phyloP scores from a whole-genome alignment of 1,284 basidiomycete genomes.

The Neonothopanus nambi region DNA sequence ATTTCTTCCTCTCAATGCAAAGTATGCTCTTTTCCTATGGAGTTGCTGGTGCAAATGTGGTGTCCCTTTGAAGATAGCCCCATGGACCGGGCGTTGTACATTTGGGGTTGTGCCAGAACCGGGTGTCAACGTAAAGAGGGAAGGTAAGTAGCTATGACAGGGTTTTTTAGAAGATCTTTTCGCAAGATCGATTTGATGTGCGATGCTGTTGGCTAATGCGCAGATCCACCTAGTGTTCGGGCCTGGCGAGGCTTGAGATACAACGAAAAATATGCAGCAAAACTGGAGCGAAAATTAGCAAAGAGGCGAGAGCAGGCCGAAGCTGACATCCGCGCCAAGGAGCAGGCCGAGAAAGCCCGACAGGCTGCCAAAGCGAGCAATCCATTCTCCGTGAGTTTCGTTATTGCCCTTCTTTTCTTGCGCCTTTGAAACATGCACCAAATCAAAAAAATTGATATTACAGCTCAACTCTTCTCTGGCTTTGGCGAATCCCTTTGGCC shows the following conservation, averaged over 20 bases:
- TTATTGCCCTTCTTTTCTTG: not conserved
- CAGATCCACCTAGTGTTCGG: slow-evolving; percentile 54
- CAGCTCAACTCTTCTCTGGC: slow-evolving; percentile 26
- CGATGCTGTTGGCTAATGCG: not conserved
- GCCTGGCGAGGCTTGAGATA: slow-evolving; percentile 74
- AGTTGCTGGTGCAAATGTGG: slow-evolving; percentile 81
- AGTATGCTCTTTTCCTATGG: slow-evolving; percentile 69
- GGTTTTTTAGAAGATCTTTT: slow-evolving; percentile 1
- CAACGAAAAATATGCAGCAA: slow-evolving; percentile 71
- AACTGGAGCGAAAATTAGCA: slow-evolving; percentile 52
- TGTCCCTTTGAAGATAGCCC: slow-evolving; percentile 82
- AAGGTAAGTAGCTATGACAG: slow-evolving; percentile 44
- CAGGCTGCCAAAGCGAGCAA: slow-evolving; percentile 43
- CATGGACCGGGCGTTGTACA: slow-evolving; percentile 77
- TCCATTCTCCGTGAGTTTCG: slow-evolving; percentile 64
- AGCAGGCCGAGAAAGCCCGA: slow-evolving; percentile 34
- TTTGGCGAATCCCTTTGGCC: slow-evolving; percentile 42
- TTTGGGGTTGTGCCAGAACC: slow-evolving; percentile 74
- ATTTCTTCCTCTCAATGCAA: slow-evolving; percentile 66
- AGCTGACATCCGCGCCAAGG: slow-evolving; percentile 31
- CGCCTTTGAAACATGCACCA: not conserved
- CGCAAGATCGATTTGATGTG: too few species aligned
- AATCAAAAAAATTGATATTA: slow-evolving; percentile 11
- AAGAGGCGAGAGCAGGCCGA: slow-evolving; percentile 40
- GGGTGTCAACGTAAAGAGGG: slow-evolving; percentile 72